Conservation (phyloP, 305 asterid species). For the Nicotiana rustica region DNA sequence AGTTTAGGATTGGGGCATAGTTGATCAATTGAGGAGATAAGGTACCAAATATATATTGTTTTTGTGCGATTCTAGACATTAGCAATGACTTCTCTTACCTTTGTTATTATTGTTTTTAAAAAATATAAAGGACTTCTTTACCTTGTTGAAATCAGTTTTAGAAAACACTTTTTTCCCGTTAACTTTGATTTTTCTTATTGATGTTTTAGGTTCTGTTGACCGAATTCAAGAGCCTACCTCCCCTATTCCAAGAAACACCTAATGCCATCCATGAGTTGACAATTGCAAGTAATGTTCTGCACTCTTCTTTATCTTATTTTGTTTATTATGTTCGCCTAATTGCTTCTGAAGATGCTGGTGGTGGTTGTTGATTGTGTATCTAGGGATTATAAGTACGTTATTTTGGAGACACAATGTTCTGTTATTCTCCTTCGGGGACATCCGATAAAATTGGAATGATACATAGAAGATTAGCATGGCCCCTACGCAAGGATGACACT, state of each 20-base stretch:
- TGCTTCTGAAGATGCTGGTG: background rate
- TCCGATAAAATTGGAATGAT: constrained; percentile 35
- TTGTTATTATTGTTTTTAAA: background rate
- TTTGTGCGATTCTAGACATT: constrained; percentile 5
- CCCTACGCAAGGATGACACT: constrained; percentile 53
- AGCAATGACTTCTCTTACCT: constrained; percentile 18
- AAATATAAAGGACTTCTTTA: background rate
- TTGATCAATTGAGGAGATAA: background rate
- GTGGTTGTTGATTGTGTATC: background rate
- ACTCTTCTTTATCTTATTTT: constrained; percentile 4
- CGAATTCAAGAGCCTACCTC: constrained; percentile 84
- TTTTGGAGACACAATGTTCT: constrained; percentile 9
- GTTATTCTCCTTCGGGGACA: no score
- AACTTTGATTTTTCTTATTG: constrained; percentile 1
- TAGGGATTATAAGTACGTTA: background rate
- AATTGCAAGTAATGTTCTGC: constrained; percentile 73
- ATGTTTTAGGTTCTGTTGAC: constrained; percentile 71
- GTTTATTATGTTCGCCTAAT: background rate
- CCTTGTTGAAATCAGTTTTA: background rate
- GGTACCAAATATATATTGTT: background rate
- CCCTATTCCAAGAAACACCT: constrained; percentile 75
- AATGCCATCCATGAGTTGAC: constrained; percentile 77
- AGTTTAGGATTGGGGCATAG: background rate
- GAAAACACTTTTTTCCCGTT: background rate
- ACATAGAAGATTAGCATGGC: constrained; percentile 60